These are phyloP conservation scores for Pholiota adiposa DNA, from an alignment of 1,284 basidiomycete species.

Conservation along the genomic window DNA sequence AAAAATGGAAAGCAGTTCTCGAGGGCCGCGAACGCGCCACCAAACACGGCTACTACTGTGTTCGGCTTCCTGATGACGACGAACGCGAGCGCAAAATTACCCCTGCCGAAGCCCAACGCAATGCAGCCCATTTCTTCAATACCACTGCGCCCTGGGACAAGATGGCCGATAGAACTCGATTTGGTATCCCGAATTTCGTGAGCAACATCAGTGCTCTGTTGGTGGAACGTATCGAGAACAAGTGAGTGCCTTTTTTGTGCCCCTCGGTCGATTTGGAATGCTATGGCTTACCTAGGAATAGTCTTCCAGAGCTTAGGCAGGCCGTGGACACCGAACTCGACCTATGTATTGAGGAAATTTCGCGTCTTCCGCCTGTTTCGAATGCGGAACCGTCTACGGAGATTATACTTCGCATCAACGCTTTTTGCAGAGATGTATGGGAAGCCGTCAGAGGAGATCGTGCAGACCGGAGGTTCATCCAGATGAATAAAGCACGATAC, in stretches of 20 bases:
- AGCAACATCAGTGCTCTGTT: constrained; percentile 55
- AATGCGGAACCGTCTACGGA: constrained; percentile 47
- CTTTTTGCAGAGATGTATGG: constrained; percentile 38
- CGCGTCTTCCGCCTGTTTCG: constrained; percentile 44
- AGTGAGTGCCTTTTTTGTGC: constrained; percentile 41
- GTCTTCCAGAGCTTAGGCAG: constrained; percentile 44
- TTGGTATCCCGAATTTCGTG: constrained; percentile 63
- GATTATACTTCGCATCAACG: constrained; percentile 47
- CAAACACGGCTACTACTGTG: constrained; percentile 67
- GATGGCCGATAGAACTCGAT: constrained; percentile 42
- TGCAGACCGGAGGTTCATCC: constrained; percentile 29
- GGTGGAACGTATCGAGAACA: constrained; percentile 50
- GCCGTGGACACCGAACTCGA: constrained; percentile 42
- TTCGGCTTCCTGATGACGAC: constrained; percentile 65
- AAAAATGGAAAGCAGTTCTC: constrained; percentile 56
- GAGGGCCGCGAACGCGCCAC: constrained; percentile 48
- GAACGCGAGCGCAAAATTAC: constrained; percentile 48
- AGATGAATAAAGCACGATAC: constrained; percentile 26
- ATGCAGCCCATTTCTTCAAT: constrained; percentile 52
- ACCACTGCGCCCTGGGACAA: constrained; percentile 53
- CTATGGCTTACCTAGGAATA: constrained; percentile 25
- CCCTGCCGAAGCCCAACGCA: constrained; percentile 39
- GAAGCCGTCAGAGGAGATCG: constrained; percentile 40
- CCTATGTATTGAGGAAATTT: constrained; percentile 39
- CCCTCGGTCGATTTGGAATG: not conserved